Conservation (phyloP, 2,329 filamentous ascomycete species). For the Ophiosphaerella korrae region DNA sequence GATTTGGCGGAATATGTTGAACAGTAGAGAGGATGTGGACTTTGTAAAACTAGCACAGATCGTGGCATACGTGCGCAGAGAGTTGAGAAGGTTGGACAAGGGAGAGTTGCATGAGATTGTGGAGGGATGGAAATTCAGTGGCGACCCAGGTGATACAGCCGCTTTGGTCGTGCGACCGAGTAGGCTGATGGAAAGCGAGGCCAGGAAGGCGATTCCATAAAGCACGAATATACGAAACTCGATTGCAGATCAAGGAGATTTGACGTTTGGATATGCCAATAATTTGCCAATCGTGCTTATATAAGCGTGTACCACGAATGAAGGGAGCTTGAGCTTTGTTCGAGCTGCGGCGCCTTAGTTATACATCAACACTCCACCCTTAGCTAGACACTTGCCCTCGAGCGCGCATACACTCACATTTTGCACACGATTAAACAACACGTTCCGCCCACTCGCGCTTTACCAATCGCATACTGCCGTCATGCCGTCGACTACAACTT, state of each 20-base stretch:
- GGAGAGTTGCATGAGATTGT: conserved; percentile 59
- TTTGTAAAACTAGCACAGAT: conserved; percentile 65
- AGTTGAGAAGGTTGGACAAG: conserved; percentile 59
- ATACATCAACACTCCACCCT: background rate
- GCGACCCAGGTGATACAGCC: conserved; percentile 49
- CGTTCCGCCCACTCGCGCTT: background rate
- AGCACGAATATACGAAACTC: background rate
- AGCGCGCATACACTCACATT: background rate
- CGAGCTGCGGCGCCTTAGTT: background rate
- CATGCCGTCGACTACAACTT: conserved; percentile 25
- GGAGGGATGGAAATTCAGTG: conserved; percentile 57
- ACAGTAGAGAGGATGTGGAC: conserved; percentile 69
- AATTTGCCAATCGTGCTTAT: too few relatives aligned
- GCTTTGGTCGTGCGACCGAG: conserved; percentile 30
- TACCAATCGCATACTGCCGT: background rate
- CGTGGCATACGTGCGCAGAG: conserved; percentile 66
- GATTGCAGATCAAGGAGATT: too few relatives aligned
- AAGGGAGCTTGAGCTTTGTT: too few relatives aligned
- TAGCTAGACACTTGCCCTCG: background rate
- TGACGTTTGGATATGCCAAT: too few relatives aligned
- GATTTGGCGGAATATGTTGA: conserved; percentile 92
- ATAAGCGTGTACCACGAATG: too few relatives aligned
- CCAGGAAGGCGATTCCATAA: background rate
- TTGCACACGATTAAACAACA: background rate
- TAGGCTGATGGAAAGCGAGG: conserved; percentile 26